Evolutionary conservation across 1,284 basidiomycete species (phyloP), one percentile per base, ranked within the genome.

Genomic region (Ganoderma leucocontextum): DNA sequence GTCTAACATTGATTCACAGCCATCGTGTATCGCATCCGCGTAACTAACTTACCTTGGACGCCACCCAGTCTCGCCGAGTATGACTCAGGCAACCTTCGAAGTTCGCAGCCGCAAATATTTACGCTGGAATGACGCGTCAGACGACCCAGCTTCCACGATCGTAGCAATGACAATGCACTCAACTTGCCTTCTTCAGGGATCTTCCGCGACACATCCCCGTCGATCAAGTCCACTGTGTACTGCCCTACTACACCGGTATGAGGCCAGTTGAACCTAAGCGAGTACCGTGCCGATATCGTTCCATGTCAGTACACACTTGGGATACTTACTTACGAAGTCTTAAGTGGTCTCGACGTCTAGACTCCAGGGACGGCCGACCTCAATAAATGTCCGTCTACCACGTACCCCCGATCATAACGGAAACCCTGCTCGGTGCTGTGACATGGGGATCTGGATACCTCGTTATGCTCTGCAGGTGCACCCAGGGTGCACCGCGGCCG

Each of bases 171-270:
- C 13, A 42, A 49, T 25, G 22, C 10, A 22, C n/a, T 4, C 47
- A 49, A 49, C 47, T 49, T 49, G 47, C 47, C 47, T 49, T 49
- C 47, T 49, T 49, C 47, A 22, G 47, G 47, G 10, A 49, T 49
- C 47, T 4, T 12, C 47, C 47, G 44, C 22, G 22, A 49, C 47
- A 25, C 12, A 25, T 25, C 2, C 22, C 22, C 47, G 9, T 49
- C 47, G 47, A 49, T 22, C 47, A 25, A 12, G 22, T 12, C 22
- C 9, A 12, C 47, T 10, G 9, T 49, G 47, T 49, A 49, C 47
- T 22, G 47, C 47, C 47, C 47, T 49, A n/a, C 47, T 49, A 49
- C 47, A 49, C 47, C n/a, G n/a, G 47, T 25, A 25, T 25, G 22
- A 49, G 13, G 4, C 22, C 47, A 25, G 25, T 25, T 6, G 47